Evolutionary conservation across 257 asterid species (phyloP), one percentile per base, ranked within the genome.

Genomic region (Nicotiana obtusifolia): DNA sequence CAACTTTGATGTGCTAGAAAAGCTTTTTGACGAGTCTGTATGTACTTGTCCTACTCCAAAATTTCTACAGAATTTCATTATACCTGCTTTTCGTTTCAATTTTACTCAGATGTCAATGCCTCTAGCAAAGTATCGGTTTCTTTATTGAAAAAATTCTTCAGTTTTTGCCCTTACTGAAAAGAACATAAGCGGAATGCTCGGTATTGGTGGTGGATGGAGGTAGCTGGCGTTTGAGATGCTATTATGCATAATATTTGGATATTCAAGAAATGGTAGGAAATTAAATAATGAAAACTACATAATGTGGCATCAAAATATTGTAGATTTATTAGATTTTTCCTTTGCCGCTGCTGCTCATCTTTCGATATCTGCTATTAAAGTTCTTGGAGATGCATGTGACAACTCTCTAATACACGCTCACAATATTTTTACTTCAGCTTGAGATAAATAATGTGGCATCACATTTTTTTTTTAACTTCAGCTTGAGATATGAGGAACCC

Each of bases 1-100:
- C 67, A 31, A 77, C 81, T 56, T 28, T 17, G 81, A 56, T 77
- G 67, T 10, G 67, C 81, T 77, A 24, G 81, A 77, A 49, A 77
- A 56, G 65, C 67, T 77, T 19, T 77, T 30, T 30, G 67, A 56
- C 20, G 54, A 28, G 16, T n/a, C 62, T 33, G 81, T 77, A 77
- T 31, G 81, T 77, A 17, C 14, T 77, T 67, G 62, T 81, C 75
- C 82, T 19, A 53, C 31, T 15, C 49, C 77, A 44, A 41, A 19
- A 57, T 67, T 16, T 67, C 60, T 60, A 22, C 3, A 37, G 35
- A n/a, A 65, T 62, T 33, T n/a, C 81, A 20, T 5, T 60, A 10
- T 19, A 78, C 68, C 44, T 33, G 22, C 44, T 78, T 64, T 26
- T 59, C 10, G 2, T 30, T 30, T 52, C 41, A 56, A 17, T 33